Conservation (phyloP, 2,329 filamentous ascomycete genomes). For the Calonectria fujianensis region DNA sequence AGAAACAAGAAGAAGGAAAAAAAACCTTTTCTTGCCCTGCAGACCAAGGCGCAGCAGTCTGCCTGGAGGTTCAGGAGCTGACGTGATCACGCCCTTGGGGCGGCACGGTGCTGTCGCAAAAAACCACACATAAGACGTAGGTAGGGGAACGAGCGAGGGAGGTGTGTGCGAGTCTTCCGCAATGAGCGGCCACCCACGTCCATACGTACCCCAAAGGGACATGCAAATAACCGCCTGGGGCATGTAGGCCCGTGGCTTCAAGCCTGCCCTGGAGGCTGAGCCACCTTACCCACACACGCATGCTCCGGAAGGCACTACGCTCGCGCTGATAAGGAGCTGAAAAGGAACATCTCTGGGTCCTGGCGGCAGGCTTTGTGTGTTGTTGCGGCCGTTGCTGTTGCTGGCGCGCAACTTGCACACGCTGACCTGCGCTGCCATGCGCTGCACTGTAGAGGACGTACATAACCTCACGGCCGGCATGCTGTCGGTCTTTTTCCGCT, state of each 20-base stretch:
- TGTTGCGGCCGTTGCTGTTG: too few relatives aligned
- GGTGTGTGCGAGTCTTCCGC: slow-evolving; percentile 11
- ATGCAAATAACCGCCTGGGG: slow-evolving; percentile 41
- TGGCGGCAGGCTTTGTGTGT: background rate
- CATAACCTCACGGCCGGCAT: slow-evolving; percentile 8
- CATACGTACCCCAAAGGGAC: slow-evolving; percentile 31
- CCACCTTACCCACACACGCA: slow-evolving; percentile 6
- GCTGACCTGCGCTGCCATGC: background rate
- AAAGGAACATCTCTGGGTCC: slow-evolving; percentile 3
- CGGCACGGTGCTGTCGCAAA: slow-evolving; percentile 28
- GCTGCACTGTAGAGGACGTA: slow-evolving; percentile 5
- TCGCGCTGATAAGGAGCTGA: slow-evolving; percentile 17
- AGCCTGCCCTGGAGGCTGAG: slow-evolving; percentile 27
- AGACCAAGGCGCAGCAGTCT: slow-evolving; percentile 33
- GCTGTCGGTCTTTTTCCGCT: slow-evolving; percentile 21
- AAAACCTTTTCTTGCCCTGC: background rate
- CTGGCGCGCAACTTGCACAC: background rate
- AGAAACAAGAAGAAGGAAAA: background rate
- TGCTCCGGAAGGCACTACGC: background rate
- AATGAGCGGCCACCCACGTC: slow-evolving; percentile 13
- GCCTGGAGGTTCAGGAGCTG: slow-evolving; percentile 29
- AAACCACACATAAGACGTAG: slow-evolving; percentile 17
- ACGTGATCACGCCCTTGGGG: slow-evolving; percentile 35
- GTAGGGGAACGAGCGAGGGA: background rate
- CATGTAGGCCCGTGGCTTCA: slow-evolving; percentile 38